A percentile compares a stretch with the other conserved stretches of the same genome.
Conservation (phyloP, 2,329 filamentous ascomycete genomes). For the Venturiaceae sp. region DNA sequence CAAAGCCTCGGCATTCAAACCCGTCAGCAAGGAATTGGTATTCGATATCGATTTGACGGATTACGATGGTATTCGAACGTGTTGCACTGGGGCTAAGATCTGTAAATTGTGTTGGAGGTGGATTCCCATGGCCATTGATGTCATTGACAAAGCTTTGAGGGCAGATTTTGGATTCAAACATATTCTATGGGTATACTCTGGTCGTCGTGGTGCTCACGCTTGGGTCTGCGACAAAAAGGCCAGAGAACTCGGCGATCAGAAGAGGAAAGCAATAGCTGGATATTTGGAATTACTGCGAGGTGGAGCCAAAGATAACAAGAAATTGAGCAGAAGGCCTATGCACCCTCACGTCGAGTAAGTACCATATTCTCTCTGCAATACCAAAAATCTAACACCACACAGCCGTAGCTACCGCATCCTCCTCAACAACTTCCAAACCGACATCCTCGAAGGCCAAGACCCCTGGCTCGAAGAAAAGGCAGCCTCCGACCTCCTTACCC, state of each 20-base stretch:
- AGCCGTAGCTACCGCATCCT: conserved; percentile 79
- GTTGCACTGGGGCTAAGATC: conserved; percentile 87
- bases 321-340: conserved; percentile 65
- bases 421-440: conserved; percentile 71
- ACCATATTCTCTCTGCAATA: background rate
- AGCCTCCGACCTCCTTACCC: conserved; percentile 66
- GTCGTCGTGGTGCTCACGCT: conserved; percentile 89
- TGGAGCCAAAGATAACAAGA: conserved; percentile 76
- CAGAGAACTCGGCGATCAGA: conserved; percentile 73
- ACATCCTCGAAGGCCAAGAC: conserved; percentile 76
- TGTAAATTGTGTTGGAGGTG: conserved; percentile 94
- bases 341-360: conserved; percentile 76
- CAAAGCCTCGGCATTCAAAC: conserved; percentile 73
- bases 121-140: conserved; percentile 95
- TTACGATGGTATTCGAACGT: conserved; percentile 94
- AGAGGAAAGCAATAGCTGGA: conserved; percentile 72
- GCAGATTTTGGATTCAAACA: conserved; percentile 97
- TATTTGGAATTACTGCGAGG: conserved; percentile 89
- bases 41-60: conserved; percentile 99
- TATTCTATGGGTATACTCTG: conserved; percentile 98
- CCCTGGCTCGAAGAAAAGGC: conserved; percentile 67
- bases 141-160: conserved; percentile 74
- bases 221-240: conserved; percentile 95
- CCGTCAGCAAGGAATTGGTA: conserved; percentile 85
- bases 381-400: background rate